Base-by-base conservation (phyloP, 169 alveolate genomes). In the Eimeria praecox region DNA sequence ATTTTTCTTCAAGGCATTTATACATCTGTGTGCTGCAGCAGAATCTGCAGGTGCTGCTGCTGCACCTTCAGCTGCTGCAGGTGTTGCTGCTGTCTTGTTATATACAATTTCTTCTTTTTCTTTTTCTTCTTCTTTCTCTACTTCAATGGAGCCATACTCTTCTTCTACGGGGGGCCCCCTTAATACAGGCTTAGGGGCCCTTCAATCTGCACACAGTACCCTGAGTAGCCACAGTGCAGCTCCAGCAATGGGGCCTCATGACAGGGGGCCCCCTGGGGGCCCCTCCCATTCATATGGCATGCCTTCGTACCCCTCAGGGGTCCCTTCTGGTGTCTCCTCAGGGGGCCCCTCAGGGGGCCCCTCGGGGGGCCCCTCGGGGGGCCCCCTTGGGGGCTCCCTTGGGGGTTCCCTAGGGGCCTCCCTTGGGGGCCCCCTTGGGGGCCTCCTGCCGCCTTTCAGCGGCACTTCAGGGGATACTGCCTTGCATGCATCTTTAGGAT, bases 241-340 rank as follows among this genome's bases (percentile, higher is more conserved):
- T 9, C 49, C 82, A 8, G 14, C 82, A 1, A 22, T 8, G 82
- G 82, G 82, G 6, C 82, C 82, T 44, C 82, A 30, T 12, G 49
- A 33, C 42, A 5, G 82, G 42, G 82, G 82, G 5, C 20, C 20
- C n/a, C 44, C 82, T 22, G 33, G 62, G 3, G 87, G 87, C 62
- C 62, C 62, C 49, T 62, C 56, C 87, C 24, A 38, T 6, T 35
- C 62, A 3, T 38, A 77, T 44, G 87, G 87, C 40, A 2, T 69
- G 82, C 82, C 82, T 10, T 33, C 40, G 49, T 69, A 69, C 82
- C 82, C 82, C n/a, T 69, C 82, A 8, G 82, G 82, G 82, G 44
- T 38, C 22, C 82, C 82, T 22, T 10, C 77, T 4, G 77, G 77
- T 10, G 59, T 5, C 59, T 12, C n/a, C n/a, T n/a, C n/a, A n/a